phyloP scores from a whole-genome alignment of 169 alveolate genomes.

The Plasmodium sp. region DNA sequence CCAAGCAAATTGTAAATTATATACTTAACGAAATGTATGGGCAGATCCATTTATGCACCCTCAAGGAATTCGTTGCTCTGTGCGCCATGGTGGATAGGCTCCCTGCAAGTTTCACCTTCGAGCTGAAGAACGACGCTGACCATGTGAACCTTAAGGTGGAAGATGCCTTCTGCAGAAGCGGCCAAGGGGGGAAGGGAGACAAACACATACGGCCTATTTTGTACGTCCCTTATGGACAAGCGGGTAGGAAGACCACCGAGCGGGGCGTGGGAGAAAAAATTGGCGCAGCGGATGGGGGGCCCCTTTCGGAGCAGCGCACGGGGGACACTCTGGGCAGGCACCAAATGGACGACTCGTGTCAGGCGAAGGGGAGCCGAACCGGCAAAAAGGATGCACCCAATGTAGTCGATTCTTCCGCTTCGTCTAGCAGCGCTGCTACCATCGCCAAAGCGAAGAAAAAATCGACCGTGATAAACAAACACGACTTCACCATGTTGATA shows the following conservation, averaged over 20 bases:
- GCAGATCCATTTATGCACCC: constrained; percentile 25
- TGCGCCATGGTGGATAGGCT: constrained; percentile 7
- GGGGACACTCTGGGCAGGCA: neutral
- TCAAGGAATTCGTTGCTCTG: constrained; percentile 40
- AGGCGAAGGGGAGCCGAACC: neutral
- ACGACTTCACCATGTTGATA: constrained; percentile 34
- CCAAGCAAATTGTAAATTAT: constrained; percentile 60
- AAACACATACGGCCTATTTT: neutral
- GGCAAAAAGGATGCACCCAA: neutral
- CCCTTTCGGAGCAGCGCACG: neutral
- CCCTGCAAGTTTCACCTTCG: constrained; percentile 33
- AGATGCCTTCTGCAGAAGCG: neutral
- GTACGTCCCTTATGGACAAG: neutral
- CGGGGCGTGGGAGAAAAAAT: neutral
- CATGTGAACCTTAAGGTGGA: neutral
- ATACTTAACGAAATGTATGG: constrained; percentile 50
- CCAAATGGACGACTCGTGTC: neutral
- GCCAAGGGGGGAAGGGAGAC: neutral
- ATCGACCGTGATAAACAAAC: constrained; percentile 7
- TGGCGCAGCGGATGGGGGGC: neutral
- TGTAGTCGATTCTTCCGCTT: neutral
- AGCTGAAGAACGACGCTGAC: constrained; percentile 10
- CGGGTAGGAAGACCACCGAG: neutral
- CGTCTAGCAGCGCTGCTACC: neutral
- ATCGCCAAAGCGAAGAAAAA: constrained; percentile 28